These are phyloP conservation scores for Hylodesmum podocarpum DNA, from an alignment of 306 rosid genomes.

Conservation along the genomic window DNA sequence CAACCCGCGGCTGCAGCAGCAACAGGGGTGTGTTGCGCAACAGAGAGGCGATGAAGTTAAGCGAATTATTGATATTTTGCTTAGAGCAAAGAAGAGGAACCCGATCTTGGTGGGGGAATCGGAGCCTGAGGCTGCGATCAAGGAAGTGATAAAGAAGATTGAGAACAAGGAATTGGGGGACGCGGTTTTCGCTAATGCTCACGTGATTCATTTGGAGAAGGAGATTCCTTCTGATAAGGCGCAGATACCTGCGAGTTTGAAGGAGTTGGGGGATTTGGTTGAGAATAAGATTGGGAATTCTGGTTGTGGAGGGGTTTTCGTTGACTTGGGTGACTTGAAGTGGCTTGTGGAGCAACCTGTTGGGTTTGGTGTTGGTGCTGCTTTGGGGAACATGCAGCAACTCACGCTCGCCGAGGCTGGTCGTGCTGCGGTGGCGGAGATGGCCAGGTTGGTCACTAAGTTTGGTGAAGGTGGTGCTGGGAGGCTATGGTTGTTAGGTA, in stretches of 20 bases:
- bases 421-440: constrained; percentile 72
- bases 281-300: constrained; percentile 53
- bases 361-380: constrained; percentile 40
- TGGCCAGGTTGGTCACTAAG: constrained; percentile 62
- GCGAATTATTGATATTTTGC: constrained; percentile 60
- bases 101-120: constrained; percentile 92
- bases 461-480: constrained; percentile 57
- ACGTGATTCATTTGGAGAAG: constrained; percentile 71
- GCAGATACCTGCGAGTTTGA: constrained; percentile 49
- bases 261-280: constrained; percentile 65
- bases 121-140: constrained; percentile 79
- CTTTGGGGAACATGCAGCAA: constrained; percentile 54
- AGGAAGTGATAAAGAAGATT: constrained; percentile 68
- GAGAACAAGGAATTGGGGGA: constrained; percentile 67
- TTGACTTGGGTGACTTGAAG: constrained; percentile 90
- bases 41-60: constrained; percentile 75
- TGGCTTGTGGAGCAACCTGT: constrained; percentile 88
- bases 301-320: constrained; percentile 51
- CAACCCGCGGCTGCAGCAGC: constrained; percentile 84
- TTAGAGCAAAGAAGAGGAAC: constrained; percentile 67
- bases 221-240: constrained; percentile 63
- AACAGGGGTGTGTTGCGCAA: constrained; percentile 52
- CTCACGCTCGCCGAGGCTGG: constrained; percentile 68
- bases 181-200: constrained; percentile 47
- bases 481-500: constrained; percentile 83